These are phyloP conservation scores for Typha latifolia DNA, from an alignment of 176 grass and related monocot genomes.

Conservation along the genomic window DNA sequence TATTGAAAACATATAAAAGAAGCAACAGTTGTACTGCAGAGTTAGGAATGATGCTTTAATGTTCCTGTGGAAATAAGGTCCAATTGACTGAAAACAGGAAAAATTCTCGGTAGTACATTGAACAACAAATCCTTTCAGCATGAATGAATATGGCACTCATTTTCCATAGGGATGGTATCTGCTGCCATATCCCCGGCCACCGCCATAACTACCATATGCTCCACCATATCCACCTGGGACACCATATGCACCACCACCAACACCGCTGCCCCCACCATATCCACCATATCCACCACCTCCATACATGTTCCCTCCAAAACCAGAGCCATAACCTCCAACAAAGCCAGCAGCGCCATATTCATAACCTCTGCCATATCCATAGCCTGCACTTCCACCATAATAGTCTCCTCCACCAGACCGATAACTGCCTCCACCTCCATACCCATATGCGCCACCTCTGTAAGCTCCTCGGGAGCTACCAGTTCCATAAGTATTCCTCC, in stretches of 20 bases:
- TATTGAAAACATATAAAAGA: too few relatives aligned
- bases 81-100: not conserved
- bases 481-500: slow-evolving; percentile 38
- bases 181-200: not conserved
- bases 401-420: slow-evolving; percentile 4
- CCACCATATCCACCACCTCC: slow-evolving; percentile 49
- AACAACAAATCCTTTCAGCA: not conserved
- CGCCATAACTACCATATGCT: not conserved
- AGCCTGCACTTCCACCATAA: slow-evolving; percentile 32
- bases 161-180: slow-evolving; percentile 5
- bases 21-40: too few relatives aligned
- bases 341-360: slow-evolving; percentile 34
- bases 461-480: slow-evolving; percentile 31
- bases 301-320: slow-evolving; percentile 37
- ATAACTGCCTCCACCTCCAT: slow-evolving; percentile 40
- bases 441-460: slow-evolving; percentile 19
- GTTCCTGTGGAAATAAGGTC: not conserved
- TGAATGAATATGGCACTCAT: not conserved
- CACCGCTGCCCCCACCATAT: slow-evolving; percentile 16
- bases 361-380: slow-evolving; percentile 21
- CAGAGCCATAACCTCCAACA: slow-evolving; percentile 18
- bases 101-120: not conserved
- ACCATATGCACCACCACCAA: not conserved
- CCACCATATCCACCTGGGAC: slow-evolving; percentile 26
- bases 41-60: too few relatives aligned